phyloP scores from a whole-genome alignment of 1,284 basidiomycete genomes.

The Sphaerobolus stellatus region DNA sequence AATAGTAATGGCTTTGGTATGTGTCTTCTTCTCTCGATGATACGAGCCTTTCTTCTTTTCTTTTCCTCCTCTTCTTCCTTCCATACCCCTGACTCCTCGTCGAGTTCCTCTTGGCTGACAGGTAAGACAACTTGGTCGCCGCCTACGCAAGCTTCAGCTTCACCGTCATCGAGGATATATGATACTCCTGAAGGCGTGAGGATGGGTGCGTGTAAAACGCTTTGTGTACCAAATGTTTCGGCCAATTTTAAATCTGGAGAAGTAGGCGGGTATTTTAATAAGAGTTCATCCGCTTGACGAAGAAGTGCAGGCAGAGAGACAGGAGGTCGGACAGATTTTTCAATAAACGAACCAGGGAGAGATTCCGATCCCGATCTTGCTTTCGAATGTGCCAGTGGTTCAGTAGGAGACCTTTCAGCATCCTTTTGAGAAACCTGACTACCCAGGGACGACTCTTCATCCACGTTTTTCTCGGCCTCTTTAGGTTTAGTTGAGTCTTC shows the following conservation, averaged over 20 bases:
- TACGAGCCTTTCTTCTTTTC: constrained; percentile 22
- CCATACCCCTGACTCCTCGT: constrained; percentile 13
- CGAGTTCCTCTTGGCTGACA: constrained; percentile 17
- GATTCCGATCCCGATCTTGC: neutral
- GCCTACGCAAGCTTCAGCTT: constrained; percentile 19
- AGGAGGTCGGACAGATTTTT: constrained; percentile 21
- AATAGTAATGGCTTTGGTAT: constrained; percentile 17
- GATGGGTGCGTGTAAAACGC: constrained; percentile 51
- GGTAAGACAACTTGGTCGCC: constrained; percentile 9
- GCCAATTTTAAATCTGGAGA: constrained; percentile 49
- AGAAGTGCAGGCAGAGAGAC: constrained; percentile 44
- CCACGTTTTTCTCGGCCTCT: no score
- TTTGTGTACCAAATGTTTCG: constrained; percentile 69
- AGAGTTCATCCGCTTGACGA: constrained; percentile 43
- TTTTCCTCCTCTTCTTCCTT: constrained; percentile 17
- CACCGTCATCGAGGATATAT: constrained; percentile 27
- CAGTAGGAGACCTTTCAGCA: neutral
- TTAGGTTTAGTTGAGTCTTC: no score
- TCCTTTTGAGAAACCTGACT: neutral
- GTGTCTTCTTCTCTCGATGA: neutral
- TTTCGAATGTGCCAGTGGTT: no score
- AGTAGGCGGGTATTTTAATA: constrained; percentile 43
- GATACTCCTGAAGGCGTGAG: constrained; percentile 39
- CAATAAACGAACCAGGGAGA: constrained; percentile 29
- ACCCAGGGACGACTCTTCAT: neutral